Evolutionary conservation across 2,329 filamentous ascomycete genomes (phyloP).

Genomic region (Aspergillus novoparasiticus): DNA sequence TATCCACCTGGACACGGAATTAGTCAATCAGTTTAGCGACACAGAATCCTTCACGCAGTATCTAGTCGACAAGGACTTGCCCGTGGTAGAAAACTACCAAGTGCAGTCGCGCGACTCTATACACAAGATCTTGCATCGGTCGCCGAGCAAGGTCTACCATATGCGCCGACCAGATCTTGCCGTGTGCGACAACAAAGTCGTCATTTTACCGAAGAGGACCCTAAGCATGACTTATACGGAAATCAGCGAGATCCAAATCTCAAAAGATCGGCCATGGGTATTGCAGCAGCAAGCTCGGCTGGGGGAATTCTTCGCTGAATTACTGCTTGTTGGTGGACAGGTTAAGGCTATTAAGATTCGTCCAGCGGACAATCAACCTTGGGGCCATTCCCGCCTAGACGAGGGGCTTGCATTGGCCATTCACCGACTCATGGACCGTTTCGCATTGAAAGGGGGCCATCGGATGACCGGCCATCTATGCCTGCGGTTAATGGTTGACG

Average conservation of each 20-base stretch:
- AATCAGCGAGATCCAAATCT: slow-evolving; percentile 59
- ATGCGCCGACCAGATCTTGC: slow-evolving; percentile 53
- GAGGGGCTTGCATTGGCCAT: slow-evolving; percentile 62
- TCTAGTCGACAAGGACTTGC: slow-evolving; percentile 57
- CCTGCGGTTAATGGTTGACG: slow-evolving; percentile 69
- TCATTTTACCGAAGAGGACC: slow-evolving; percentile 61
- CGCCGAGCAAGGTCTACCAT: slow-evolving; percentile 58
- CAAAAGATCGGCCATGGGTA: slow-evolving; percentile 61
- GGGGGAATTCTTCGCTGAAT: slow-evolving; percentile 71
- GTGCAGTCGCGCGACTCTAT: slow-evolving; percentile 59
- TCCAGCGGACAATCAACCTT: slow-evolving; percentile 63
- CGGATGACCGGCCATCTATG: slow-evolving; percentile 70
- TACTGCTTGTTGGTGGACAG: slow-evolving; percentile 65
- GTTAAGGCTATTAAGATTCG: slow-evolving; percentile 70
- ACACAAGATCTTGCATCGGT: slow-evolving; percentile 53
- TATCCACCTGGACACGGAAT: slow-evolving; percentile 63
- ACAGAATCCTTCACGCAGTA: slow-evolving; percentile 67
- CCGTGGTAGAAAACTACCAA: slow-evolving; percentile 54
- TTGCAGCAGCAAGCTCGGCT: slow-evolving; percentile 69
- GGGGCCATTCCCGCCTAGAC: slow-evolving; percentile 58
- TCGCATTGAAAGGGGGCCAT: slow-evolving; percentile 54
- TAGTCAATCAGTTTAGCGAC: slow-evolving; percentile 62
- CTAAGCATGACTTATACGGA: slow-evolving; percentile 57
- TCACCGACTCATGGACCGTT: slow-evolving; percentile 64
- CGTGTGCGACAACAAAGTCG: slow-evolving; percentile 60